phyloP scores from a whole-genome alignment of 2,329 filamentous ascomycete genomes.

The Botrytis aclada region DNA sequence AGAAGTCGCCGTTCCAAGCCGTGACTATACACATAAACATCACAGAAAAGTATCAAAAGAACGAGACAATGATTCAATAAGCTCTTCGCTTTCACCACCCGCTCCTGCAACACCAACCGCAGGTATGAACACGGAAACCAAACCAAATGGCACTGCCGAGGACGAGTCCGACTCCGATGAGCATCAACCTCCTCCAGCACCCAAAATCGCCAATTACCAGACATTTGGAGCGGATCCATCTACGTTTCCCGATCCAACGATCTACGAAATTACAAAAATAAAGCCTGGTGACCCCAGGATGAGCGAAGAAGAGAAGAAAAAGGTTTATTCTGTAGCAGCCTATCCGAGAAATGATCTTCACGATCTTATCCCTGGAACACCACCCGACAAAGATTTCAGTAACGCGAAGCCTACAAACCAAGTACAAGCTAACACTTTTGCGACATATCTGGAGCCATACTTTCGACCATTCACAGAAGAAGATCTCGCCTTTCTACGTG shows the following conservation, averaged over 20 bases:
- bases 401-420: conserved; percentile 91
- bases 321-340: conserved; percentile 80
- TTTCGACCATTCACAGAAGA: conserved; percentile 89
- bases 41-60: conserved; percentile 19
- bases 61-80: conserved; percentile 50
- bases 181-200: conserved; percentile 57
- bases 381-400: conserved; percentile 93
- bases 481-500: conserved; percentile 87
- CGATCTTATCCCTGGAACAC: conserved; percentile 81
- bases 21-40: conserved; percentile 25
- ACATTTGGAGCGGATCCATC: conserved; percentile 91
- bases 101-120: conserved; percentile 44
- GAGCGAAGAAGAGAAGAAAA: conserved; percentile 78
- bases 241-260: conserved; percentile 84
- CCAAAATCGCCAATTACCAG: conserved; percentile 64
- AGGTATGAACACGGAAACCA: conserved; percentile 59
- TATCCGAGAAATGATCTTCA: conserved; percentile 80
- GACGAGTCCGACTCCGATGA: conserved; percentile 50
- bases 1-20: conserved; percentile 28
- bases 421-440: conserved; percentile 89
- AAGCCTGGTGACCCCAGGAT: conserved; percentile 57
- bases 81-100: conserved; percentile 58
- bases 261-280: conserved; percentile 85
- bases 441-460: conserved; percentile 87
- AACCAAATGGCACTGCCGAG: conserved; percentile 46